Conservation (phyloP, 2,329 filamentous ascomycete species). For the Aspergillus sp. region DNA sequence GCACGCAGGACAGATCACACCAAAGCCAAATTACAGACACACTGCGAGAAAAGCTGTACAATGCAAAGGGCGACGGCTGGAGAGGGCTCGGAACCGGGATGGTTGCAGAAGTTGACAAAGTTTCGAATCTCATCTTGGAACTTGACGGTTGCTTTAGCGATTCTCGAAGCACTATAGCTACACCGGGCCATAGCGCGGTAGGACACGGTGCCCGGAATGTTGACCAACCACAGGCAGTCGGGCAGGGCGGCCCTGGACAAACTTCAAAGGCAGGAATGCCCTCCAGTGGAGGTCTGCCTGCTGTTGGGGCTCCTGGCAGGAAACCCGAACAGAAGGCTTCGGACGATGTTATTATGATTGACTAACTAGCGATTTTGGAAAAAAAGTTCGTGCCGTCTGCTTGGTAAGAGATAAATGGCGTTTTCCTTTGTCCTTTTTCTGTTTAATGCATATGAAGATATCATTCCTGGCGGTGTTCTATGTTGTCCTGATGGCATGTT, state of each 20-base stretch:
- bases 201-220: background rate
- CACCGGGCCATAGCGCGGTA: background rate
- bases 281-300: background rate
- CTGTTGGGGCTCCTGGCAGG: background rate
- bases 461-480: background rate
- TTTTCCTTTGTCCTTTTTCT: slow-evolving; percentile 1
- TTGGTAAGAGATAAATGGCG: background rate
- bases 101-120: slow-evolving; percentile 25
- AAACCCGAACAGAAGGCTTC: slow-evolving; percentile 1
- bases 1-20: slow-evolving; percentile 9
- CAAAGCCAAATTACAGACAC: slow-evolving; percentile 15
- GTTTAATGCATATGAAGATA: background rate
- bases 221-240: background rate
- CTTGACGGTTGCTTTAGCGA: slow-evolving; percentile 24
- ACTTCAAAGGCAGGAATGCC: background rate
- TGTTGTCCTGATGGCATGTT: background rate
- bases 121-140: slow-evolving; percentile 26
- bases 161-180: background rate
- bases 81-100: slow-evolving; percentile 33
- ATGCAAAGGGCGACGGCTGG: slow-evolving; percentile 33
- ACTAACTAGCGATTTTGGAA: slow-evolving; percentile 21
- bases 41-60: slow-evolving; percentile 29
- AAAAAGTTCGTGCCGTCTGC: background rate
- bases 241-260: background rate
- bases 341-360: slow-evolving; percentile 32